Evolutionary conservation across 2,329 filamentous ascomycete species (phyloP), one percentile per base, ranked within the genome.

Genomic region (Fusarium siculi): DNA sequence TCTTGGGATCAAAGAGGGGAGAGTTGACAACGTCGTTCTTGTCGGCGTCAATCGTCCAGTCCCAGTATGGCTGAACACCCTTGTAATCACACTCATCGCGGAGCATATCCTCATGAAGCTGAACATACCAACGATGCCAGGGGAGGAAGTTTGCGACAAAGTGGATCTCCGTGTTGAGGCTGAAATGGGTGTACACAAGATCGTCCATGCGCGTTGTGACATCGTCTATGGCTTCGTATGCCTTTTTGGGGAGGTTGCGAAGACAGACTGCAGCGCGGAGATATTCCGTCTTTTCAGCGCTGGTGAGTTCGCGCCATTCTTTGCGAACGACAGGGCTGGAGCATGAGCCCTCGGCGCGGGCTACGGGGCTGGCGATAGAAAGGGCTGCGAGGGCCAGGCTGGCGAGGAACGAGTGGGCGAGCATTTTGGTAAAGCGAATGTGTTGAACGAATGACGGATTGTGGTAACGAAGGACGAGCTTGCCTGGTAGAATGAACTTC

Each of bases 261-360:
- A 46, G 28, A 25, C 66, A 69, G 4, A 69, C 65, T 16, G 66
- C 66, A 5, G 66, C 66, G 14, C 66, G 66, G 1, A 69, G 34
- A 32, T 69, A 69, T 18, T 69, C 66, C 1, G 36, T 21, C 43
- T 69, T 63, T 11, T 69, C 66, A 1, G 65, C 34, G 5, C 25
- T 19, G 4, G 65, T 69, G 19, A 69, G 66, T 34, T 69, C 66
- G 5, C 66, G 66, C 66, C 66, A 69, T 57, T 69, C 66, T 34
- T 69, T 69, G 0, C 66, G 66, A 14, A 69, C 25, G 19, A 57
- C 65, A 4, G 66, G 66, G 1, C 64, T 10, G 7, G 46, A 36
- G 19, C 66, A 69, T 18, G 18, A 23, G 19, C 12, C 19, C 3
- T 25, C 16, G 2, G 50, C 65, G 4, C 57, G 65, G 6, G 50